Evolutionary conservation across 2,329 filamentous ascomycete species (phyloP).

Genomic region (Sporothrix pallida): DNA sequence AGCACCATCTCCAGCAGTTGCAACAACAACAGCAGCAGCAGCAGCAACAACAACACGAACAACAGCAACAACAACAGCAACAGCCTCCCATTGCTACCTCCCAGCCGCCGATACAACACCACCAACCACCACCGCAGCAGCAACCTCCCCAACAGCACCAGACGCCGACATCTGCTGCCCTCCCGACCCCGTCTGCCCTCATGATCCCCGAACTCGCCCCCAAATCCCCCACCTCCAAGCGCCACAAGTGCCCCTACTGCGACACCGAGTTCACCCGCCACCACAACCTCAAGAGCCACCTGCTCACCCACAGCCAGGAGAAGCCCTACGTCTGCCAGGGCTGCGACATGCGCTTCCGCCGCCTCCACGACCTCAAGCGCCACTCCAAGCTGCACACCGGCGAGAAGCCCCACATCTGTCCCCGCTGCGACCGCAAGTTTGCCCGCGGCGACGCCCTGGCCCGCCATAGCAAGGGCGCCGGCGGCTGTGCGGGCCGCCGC

Average conservation of each 20-base stretch:
- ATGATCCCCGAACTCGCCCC: slow-evolving; percentile 53
- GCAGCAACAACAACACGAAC: not conserved
- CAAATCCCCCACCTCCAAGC: slow-evolving; percentile 78
- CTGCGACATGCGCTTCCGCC: slow-evolving; percentile 90
- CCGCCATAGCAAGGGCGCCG: slow-evolving; percentile 92
- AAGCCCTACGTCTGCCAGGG: slow-evolving; percentile 94
- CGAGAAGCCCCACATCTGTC: slow-evolving; percentile 92
- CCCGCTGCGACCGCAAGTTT: slow-evolving; percentile 93
- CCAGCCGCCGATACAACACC: not conserved
- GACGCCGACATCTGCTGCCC: not conserved
- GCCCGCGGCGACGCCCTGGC: slow-evolving; percentile 93
- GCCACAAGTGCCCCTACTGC: slow-evolving; percentile 96
- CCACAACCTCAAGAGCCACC: slow-evolving; percentile 95
- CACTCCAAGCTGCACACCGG: slow-evolving; percentile 97
- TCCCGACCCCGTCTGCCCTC: not conserved
- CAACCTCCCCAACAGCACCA: not conserved
- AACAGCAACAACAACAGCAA: slow-evolving; percentile 14
- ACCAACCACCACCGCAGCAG: not conserved
- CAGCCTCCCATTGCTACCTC: not conserved
- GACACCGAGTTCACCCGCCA: slow-evolving; percentile 96
- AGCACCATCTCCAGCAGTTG: slow-evolving; percentile 18
- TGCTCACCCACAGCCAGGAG: slow-evolving; percentile 96
- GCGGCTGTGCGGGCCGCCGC: slow-evolving; percentile 89
- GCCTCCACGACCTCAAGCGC: slow-evolving; percentile 92
- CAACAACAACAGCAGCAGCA: slow-evolving; percentile 12